phyloP scores from a whole-genome alignment of 1,284 basidiomycete genomes.

The Tylopilus sp. region DNA sequence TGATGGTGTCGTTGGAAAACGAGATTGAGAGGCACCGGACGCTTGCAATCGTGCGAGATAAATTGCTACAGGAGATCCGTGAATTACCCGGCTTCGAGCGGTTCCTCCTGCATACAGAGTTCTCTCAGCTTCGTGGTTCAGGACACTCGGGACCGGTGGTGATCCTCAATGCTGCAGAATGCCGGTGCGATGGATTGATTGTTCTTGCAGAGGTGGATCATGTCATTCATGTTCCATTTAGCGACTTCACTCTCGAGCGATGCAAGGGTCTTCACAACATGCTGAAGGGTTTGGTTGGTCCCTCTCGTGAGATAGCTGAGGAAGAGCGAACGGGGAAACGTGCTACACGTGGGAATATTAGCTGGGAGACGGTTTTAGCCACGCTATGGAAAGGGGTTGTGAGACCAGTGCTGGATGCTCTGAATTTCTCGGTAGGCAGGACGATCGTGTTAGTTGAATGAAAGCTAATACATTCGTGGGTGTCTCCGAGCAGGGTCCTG shows the following conservation, averaged over 20 bases:
- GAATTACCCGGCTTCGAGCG: neutral
- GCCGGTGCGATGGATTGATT: slow-evolving; percentile 4
- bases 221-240: slow-evolving; percentile 6
- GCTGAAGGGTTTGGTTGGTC: neutral
- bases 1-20: neutral
- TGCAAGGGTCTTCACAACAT: neutral
- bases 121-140: slow-evolving; percentile 4
- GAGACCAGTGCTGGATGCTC: neutral
- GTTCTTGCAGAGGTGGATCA: neutral
- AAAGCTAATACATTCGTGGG: neutral
- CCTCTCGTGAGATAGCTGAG: neutral
- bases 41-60: neutral
- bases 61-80: neutral
- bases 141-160: slow-evolving; percentile 5
- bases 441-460: neutral
- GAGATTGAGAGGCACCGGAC: neutral
- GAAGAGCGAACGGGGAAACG: neutral
- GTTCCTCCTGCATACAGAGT: neutral
- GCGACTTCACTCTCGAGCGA: neutral
- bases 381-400: neutral
- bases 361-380: neutral
- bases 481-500: neutral
- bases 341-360: neutral
- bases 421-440: neutral
- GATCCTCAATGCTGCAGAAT: slow-evolving; percentile 3